Evolutionary conservation across 2,329 filamentous ascomycete species (phyloP), one percentile per base, ranked within the genome.

Genomic region (Penicillium sp.): DNA sequence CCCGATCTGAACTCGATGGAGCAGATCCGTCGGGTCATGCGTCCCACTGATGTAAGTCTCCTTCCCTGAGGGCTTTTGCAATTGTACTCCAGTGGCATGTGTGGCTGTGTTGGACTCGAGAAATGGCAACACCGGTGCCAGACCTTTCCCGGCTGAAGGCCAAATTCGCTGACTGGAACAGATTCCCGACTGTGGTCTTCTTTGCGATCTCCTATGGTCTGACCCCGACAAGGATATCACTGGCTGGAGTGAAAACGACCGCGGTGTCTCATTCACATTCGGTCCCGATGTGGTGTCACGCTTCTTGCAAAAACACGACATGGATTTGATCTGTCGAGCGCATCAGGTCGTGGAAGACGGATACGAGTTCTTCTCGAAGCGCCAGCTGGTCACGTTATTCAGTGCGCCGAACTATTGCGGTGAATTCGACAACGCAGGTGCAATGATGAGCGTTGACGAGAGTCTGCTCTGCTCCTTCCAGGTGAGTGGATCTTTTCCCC

Each of bases 401-500:
- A 95, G 88, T 63, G 93, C 93, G 37, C 93, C 93, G 55, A 98
- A 98, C 75, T 98, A 98, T 77, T 98, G 91, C 62, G 91, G 91
- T 69, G 93, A 98, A 74, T 98, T 98, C 65, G 93, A 98, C 77
- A 98, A 98, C 64, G 91, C 91, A 37, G 93, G 93, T 67, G 93
- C 93, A 52, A 97, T 98, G 91, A 97, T 98, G 93, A 96, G 90
- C 65, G 93, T 98, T 26, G 93, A 97, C 67, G 93, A 97, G 78
- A 96, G 90, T 69, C 74, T 98, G 70, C 78, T 98, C 62, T 98
- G 93, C 78, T 96, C 90, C 50, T 98, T 98, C 84, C 93, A 97
- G 86, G 87, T 93, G 69, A 43, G 70, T 58, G n/a, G n/a, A n/a
- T n/a, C n/a, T n/a, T n/a, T n/a, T n/a, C n/a, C n/a, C n/a, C n/a